Evolutionary conservation across 176 grass and related monocot genomes (phyloP), one percentile per base, ranked within the genome.

Genomic region (Saccharum officinarum): DNA sequence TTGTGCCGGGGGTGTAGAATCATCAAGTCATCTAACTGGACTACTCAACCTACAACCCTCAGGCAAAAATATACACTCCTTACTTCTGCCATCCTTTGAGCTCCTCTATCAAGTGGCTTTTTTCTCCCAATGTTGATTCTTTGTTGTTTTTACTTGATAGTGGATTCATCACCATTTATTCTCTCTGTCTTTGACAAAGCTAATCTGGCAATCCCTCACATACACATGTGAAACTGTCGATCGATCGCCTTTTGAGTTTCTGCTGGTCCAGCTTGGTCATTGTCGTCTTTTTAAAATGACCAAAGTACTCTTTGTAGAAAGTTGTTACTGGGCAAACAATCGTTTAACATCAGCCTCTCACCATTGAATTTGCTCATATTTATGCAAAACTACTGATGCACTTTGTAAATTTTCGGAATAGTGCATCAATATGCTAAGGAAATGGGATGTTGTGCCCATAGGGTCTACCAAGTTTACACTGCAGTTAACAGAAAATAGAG

Each of bases 401-500:
- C 14, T 18, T 30, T 28, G 22, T 76, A 54, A 55, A 18, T 18
- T 50, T 74, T 72, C 26, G 3, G 55, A 80, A 40, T 50, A 9
- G 9, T 5, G 10, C 39, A 46, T 64, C 8, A 18, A 23, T 39
- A 59, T 62, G 28, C 44, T 70, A 18, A 71, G 7, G 71, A 72
- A 71, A 62, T 31, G 10, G 46, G 13, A 38, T 16, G 22, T 6
- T 70, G 1, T 62, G 67, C 30, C 25, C 28, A 71, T 39, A 34
- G 6, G n/a, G n/a, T 13, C 25, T 47, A 45, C 25, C 25, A 66
- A 87, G 75, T 68, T 55, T 64, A 20, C 46, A 75, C 49, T 18
- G 6, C 73, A 42, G 63, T 67, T 47, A 49, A 68, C 25, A 76
- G 22, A 31, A 86, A 86, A 80, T 52, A 73, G 9, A 80, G 38